Conservation (phyloP, 2,329 filamentous ascomycete genomes). For the Colletotrichum liriopes region DNA sequence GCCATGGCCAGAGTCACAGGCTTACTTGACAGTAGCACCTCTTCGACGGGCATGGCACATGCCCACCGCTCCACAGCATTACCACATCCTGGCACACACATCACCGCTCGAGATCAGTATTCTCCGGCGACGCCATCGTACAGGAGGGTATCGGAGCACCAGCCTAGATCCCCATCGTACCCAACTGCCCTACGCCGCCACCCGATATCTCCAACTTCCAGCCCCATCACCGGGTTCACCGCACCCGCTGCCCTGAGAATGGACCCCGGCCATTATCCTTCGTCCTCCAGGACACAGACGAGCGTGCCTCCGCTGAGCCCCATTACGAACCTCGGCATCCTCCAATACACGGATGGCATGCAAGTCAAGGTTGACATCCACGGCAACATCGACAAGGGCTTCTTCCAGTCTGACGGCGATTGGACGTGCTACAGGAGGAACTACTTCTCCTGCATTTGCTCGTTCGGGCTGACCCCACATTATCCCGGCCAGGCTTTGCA, state of each 20-base stretch:
- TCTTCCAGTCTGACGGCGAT: constrained; percentile 84
- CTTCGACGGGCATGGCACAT: constrained; percentile 72
- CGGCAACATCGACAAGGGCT: constrained; percentile 89
- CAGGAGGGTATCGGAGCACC: constrained; percentile 65
- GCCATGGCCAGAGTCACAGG: constrained; percentile 51
- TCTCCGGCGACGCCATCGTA: constrained; percentile 66
- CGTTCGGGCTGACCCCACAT: constrained; percentile 78
- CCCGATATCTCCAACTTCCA: constrained; percentile 69
- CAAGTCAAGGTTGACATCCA: constrained; percentile 81
- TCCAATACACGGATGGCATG: constrained; percentile 71
- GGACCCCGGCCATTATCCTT: constrained; percentile 53
- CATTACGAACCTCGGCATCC: constrained; percentile 69
- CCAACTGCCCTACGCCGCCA: constrained; percentile 63
- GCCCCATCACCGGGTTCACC: constrained; percentile 52
- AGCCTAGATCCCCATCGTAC: constrained; percentile 68
- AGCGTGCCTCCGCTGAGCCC: constrained; percentile 69
- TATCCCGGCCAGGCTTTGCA: constrained; percentile 63
- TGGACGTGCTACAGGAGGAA: constrained; percentile 96
- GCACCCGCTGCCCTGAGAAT: constrained; percentile 36
- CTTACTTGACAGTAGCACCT: constrained; percentile 60
- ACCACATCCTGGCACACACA: constrained; percentile 65
- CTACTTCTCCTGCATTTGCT: constrained; percentile 90
- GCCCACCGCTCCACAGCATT: constrained; percentile 67
- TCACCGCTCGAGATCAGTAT: constrained; percentile 70
- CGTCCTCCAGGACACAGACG: constrained; percentile 54